Evolutionary conservation across 768 basidiomycete genomes (phyloP).

Genomic region (Mycena venus): DNA sequence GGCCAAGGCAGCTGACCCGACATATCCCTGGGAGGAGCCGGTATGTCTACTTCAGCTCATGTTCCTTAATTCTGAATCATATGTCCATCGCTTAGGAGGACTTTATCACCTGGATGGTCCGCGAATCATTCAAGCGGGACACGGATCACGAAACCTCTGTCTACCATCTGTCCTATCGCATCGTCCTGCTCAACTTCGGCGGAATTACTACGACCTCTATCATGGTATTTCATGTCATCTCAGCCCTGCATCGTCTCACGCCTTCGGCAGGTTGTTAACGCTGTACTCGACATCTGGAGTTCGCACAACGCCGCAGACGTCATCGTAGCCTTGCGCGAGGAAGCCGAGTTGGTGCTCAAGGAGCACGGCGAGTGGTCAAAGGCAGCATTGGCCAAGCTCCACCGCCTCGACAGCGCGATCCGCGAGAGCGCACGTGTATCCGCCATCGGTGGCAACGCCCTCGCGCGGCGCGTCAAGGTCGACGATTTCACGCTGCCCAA

Average conservation of each 20-base stretch:
- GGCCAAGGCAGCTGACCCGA: constrained; percentile 18
- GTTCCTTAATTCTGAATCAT: background rate
- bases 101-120: no score
- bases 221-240: background rate
- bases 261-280: background rate
- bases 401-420: constrained; percentile 29
- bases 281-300: constrained; percentile 29
- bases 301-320: constrained; percentile 4
- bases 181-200: constrained; percentile 28
- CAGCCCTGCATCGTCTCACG: background rate
- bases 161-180: constrained; percentile 25
- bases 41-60: background rate
- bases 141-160: constrained; percentile 25
- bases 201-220: background rate
- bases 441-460: constrained; percentile 9
- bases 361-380: constrained; percentile 29
- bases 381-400: constrained; percentile 15
- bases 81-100: background rate
- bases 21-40: constrained; percentile 25
- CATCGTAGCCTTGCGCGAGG: constrained; percentile 16
- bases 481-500: constrained; percentile 19
- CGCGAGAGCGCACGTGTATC: constrained; percentile 21
- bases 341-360: constrained; percentile 4
- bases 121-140: constrained; percentile 31
- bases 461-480: constrained; percentile 9